phyloP scores from a whole-genome alignment of 371 early-diverging fungal species.

The Nematocida sp. region DNA sequence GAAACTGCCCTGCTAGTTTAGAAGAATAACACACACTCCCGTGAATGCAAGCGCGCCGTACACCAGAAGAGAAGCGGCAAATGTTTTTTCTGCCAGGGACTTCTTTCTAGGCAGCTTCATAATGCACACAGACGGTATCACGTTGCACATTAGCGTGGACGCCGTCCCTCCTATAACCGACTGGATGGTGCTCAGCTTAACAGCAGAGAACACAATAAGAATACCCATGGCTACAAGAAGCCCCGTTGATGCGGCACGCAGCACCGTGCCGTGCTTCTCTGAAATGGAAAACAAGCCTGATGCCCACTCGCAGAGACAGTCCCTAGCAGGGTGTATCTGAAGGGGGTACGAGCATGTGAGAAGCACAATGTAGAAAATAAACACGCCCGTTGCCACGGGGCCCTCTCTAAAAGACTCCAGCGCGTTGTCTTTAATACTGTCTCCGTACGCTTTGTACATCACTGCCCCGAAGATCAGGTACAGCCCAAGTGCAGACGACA shows the following conservation, averaged over 20 bases:
- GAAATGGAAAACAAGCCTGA: conserved; percentile 65
- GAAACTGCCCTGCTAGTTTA: too few relatives aligned
- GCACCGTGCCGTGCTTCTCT: conserved; percentile 6
- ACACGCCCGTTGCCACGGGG: conserved; percentile 67
- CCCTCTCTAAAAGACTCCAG: conserved; percentile 66
- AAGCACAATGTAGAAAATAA: conserved; percentile 76
- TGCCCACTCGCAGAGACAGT: conserved; percentile 70
- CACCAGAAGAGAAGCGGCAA: background rate
- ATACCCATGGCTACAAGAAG: conserved; percentile 52
- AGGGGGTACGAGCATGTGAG: conserved; percentile 88
- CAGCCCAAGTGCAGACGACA: conserved; percentile 71
- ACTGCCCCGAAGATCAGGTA: conserved; percentile 81
- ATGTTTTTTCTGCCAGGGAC: background rate
- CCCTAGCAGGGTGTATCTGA: conserved; percentile 87
- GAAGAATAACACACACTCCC: conserved; percentile 28
- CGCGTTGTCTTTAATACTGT: conserved; percentile 75
- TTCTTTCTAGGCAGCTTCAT: conserved; percentile 22
- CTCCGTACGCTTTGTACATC: conserved; percentile 88
- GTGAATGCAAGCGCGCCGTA: conserved; percentile 1
- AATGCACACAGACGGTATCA: conserved; percentile 76
- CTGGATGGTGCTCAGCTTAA: conserved; percentile 68
- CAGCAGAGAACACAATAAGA: conserved; percentile 49
- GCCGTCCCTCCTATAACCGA: conserved; percentile 93
- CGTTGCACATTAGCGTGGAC: conserved; percentile 87
- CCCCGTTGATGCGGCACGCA: conserved; percentile 47